A percentile compares a stretch with the other conserved stretches of the same genome.
These are phyloP conservation scores for Nannochloris sp. DNA, from an alignment of 139 green algal species.

Conservation along the genomic window DNA sequence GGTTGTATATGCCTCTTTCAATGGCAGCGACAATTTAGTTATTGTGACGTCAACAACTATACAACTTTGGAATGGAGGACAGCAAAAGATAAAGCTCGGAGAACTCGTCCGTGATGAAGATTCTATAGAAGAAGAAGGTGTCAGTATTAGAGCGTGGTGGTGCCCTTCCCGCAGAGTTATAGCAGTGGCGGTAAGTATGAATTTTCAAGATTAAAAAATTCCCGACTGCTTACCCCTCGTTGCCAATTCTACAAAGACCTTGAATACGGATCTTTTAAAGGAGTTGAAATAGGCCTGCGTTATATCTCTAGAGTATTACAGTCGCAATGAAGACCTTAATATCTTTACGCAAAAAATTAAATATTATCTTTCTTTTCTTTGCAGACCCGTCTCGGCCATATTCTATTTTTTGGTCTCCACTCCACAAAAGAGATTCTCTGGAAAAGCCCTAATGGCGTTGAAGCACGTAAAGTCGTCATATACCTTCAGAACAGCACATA, in stretches of 20 bases:
- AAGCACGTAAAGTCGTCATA: constrained; percentile 27
- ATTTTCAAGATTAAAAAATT: too few relatives aligned
- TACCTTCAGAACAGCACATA: constrained; percentile 45
- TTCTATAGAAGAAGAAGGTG: constrained; percentile 44
- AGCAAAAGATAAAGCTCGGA: constrained; percentile 48
- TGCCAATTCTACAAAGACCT: too few relatives aligned
- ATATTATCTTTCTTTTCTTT: neutral
- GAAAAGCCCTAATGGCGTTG: constrained; percentile 10
- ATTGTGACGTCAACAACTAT: constrained; percentile 37
- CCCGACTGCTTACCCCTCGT: too few relatives aligned
- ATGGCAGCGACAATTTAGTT: constrained; percentile 31
- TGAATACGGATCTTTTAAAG: too few relatives aligned
- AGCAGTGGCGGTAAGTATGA: constrained; percentile 56
- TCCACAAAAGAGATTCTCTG: constrained; percentile 39
- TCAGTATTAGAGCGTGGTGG: constrained; percentile 52
- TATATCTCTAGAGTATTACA: too few relatives aligned
- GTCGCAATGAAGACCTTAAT: too few relatives aligned
- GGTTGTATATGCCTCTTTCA: neutral
- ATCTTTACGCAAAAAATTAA: too few relatives aligned
- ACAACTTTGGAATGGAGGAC: constrained; percentile 57
- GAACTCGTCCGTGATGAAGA: constrained; percentile 17
- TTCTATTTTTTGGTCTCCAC: constrained; percentile 61
- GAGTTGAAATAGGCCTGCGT: too few relatives aligned
- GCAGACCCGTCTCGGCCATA: constrained; percentile 53
- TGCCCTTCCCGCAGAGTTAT: constrained; percentile 37